These are phyloP conservation scores for Neofusicoccum sp. DNA, from an alignment of 2,329 filamentous ascomycete species.

Conservation along the genomic window DNA sequence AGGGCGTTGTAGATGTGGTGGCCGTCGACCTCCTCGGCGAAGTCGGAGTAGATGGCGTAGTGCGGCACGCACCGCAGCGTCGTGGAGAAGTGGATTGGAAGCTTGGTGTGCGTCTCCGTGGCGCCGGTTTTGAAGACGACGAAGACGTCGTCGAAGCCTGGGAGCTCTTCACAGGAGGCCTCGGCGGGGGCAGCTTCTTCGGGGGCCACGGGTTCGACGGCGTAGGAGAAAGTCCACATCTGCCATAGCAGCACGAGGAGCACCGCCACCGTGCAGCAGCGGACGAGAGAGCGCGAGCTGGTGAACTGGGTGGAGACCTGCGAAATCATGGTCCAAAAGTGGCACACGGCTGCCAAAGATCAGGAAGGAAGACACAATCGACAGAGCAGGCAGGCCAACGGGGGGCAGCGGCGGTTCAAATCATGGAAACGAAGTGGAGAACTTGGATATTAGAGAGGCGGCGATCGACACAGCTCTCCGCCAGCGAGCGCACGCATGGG, in stretches of 20 bases:
- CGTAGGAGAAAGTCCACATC: neutral
- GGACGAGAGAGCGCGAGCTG: constrained; percentile 2
- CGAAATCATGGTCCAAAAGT: neutral
- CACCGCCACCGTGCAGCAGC: neutral
- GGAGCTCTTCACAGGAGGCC: constrained; percentile 25
- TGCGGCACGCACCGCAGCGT: constrained; percentile 34
- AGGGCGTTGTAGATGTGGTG: constrained; percentile 40
- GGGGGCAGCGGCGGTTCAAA: neutral
- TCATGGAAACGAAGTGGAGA: neutral
- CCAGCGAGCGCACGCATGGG: neutral
- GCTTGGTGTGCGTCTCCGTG: constrained; percentile 55
- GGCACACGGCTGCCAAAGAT: too few species aligned
- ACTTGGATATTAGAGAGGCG: neutral
- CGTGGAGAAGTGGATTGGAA: constrained; percentile 44
- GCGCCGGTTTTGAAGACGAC: constrained; percentile 60
- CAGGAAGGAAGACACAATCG: neutral
- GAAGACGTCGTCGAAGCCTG: constrained; percentile 50
- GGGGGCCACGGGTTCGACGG: neutral
- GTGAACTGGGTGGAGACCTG: neutral
- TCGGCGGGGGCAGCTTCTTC: neutral
- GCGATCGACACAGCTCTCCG: neutral
- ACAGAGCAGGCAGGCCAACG: neutral
- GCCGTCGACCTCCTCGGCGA: constrained; percentile 32
- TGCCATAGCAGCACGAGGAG: neutral
- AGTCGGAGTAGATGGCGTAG: constrained; percentile 39